Conservation (phyloP, 208 protist species). For the Acanthamoeba lenticulata region DNA sequence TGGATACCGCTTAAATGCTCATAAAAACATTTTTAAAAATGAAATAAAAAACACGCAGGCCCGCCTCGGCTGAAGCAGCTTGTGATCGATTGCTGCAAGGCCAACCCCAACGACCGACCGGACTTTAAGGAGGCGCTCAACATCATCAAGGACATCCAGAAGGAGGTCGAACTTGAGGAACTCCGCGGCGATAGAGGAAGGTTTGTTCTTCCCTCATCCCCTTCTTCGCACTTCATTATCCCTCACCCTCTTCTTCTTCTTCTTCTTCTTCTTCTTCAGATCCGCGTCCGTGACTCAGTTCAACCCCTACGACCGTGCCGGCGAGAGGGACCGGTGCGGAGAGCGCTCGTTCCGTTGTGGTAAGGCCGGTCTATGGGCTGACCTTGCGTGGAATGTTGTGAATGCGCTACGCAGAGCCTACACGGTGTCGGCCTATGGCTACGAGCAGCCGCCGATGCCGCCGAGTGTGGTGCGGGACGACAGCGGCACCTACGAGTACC, state of each 20-base stretch:
- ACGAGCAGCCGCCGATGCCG: neutral
- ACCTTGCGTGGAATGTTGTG: no score
- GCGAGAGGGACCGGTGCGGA: neutral
- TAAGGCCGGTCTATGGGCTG: no score
- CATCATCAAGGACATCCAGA: slow-evolving; percentile 33
- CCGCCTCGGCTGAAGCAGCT: slow-evolving; percentile 29
- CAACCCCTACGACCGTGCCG: neutral
- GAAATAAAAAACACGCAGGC: no score
- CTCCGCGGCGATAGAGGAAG: slow-evolving; percentile 29
- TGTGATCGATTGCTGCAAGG: slow-evolving; percentile 19
- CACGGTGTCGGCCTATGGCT: slow-evolving; percentile 8
- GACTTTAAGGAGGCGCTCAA: slow-evolving; percentile 32
- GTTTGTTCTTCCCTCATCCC: no score
- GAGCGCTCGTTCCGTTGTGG: no score
- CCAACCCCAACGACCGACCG: slow-evolving; percentile 25
- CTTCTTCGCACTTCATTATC: no score
- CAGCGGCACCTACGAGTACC: neutral
- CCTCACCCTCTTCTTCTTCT: no score
- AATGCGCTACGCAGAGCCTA: slow-evolving; percentile 16
- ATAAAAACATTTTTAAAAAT: no score
- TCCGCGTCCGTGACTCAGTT: slow-evolving; percentile 1
- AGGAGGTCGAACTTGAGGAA: slow-evolving; percentile 10
- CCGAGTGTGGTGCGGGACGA: slow-evolving; percentile 16
- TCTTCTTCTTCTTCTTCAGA: neutral
- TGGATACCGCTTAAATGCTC: no score